These are phyloP conservation scores for Plectranthus barbatus DNA, from an alignment of 257 asterid genomes.

Conservation along the genomic window DNA sequence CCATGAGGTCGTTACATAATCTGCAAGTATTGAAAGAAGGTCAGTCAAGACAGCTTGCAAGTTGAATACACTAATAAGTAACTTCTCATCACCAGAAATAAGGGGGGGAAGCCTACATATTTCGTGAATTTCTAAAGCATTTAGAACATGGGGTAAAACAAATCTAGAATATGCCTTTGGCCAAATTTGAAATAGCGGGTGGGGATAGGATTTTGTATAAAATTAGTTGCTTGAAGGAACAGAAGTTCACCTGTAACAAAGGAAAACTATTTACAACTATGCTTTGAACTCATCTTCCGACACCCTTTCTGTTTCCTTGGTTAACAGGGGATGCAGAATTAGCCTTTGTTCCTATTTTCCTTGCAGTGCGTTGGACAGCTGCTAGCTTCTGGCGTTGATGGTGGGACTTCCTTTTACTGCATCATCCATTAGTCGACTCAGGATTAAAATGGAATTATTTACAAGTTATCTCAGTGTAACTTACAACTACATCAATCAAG, in stretches of 20 bases:
- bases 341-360: constrained; percentile 53
- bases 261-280: constrained; percentile 12
- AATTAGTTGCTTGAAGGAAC: neutral
- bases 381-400: constrained; percentile 54
- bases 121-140: too few species aligned
- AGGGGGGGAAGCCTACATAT: neutral
- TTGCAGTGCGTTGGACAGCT: constrained; percentile 49
- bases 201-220: neutral
- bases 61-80: neutral
- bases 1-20: neutral
- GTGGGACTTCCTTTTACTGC: constrained; percentile 59
- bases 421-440: constrained; percentile 9
- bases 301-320: constrained; percentile 30
- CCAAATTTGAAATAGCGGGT: neutral
- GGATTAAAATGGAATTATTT: too few species aligned
- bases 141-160: neutral
- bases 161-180: neutral
- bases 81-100: neutral
- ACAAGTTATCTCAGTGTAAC: neutral
- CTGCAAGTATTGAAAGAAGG: neutral
- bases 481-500: neutral
- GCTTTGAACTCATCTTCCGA: constrained; percentile 26
- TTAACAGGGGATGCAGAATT: constrained; percentile 27
- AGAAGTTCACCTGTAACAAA: constrained; percentile 25
- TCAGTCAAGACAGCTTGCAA: neutral